Base-by-base conservation (phyloP, 768 basidiomycete genomes). In the Jaapia argillacea region DNA sequence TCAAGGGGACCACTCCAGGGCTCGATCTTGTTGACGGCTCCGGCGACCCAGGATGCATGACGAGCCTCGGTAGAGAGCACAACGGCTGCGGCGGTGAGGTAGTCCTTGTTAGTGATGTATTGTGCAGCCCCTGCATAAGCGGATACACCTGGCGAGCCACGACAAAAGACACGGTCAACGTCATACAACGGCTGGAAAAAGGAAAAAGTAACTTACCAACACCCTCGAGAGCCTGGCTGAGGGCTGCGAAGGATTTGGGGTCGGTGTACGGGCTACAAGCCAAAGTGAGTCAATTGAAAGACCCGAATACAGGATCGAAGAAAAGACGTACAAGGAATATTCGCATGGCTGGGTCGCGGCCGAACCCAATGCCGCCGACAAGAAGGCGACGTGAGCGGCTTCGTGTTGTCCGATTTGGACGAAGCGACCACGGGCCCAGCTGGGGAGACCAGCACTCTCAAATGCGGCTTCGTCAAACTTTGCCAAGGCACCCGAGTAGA, bases 1-100 rank as follows among this genome's bases (percentile, higher is more conserved):
- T 82, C 79, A 54, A 79, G 75, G 5, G 78, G 62, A 3, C 70
- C 68, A 41, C 70, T 73, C 79, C 80, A 83, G 1, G 75, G 66
- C 27, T 69, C 65, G 18, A 58, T 57, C 41, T 71, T 63, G 47
- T 63, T 59, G 31, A 75, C 69, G 13, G 72, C 66, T 1, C 70
- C 68, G 48, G 67, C 64, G 26, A 84, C 58, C 79, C 79, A 85
- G 1, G 71, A 63, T n/a, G 76, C 68, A 45, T 84, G 81, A 25
- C 79, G 71, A 20, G 78, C 69, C 53, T 85, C 79, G 42, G 70
- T 71, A 13, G 75, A 63, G 37, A 79, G 67, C 48, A 83, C 73
- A 41, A 22, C n/a, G 36, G 50, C 61, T 20, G 58, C 58, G 22
- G 55, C 55, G 36, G 55, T 58, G 13, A 58, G 51, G 48, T 58